Base-by-base conservation (phyloP, 2,329 filamentous ascomycete genomes). In the Aspergillus ochraceus region DNA sequence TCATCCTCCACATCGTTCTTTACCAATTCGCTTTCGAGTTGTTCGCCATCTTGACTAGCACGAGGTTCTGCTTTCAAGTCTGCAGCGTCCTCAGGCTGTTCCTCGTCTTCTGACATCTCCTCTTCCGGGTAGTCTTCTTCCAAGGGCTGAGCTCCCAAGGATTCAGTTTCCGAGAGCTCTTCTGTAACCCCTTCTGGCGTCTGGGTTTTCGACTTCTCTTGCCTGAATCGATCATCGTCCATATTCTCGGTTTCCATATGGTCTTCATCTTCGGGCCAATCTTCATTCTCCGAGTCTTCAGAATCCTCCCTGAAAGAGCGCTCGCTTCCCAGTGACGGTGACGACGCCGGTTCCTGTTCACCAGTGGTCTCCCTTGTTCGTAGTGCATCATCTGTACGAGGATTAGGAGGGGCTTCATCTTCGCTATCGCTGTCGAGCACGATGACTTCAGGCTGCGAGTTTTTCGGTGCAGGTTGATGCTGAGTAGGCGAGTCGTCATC, bases 381-480 rank as follows among this genome's bases (percentile, higher is more conserved):
- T 4, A 45, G 6, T 12, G 10, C 29, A 36, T 19, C 11, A 50
- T n/a, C 14, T 49, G 51, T 26, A 24, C 52, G 61, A 26, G 45
- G 22, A 46, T 30, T 46, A 49, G 59, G 17, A 11, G 59, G 53
- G 49, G 65, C 63, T 54, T 78, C 76, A 54, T 77, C 73, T 30
- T 78, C 75, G 57, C 75, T 78, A 57, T 78, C 77, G 59, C 76
- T 78, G 58, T 78, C 77, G 14, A 79, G 49, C 26, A 78, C 73
- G 54, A 79, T 78, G 42, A 79, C 60, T 61, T 79, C 77, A 17
- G 69, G 69, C 17, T 70, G 64, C 1, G 60, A 56, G 5, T 51
- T 64, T 51, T 59, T 66, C 22, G 59, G 58, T 9, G 59, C 24
- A 19, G 58, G 36, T 32, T 56, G 58, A 14, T 45, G 53, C 47